These are phyloP conservation scores for Pouteria glomerata DNA, from an alignment of 148 eudicot species.

Conservation along the genomic window DNA sequence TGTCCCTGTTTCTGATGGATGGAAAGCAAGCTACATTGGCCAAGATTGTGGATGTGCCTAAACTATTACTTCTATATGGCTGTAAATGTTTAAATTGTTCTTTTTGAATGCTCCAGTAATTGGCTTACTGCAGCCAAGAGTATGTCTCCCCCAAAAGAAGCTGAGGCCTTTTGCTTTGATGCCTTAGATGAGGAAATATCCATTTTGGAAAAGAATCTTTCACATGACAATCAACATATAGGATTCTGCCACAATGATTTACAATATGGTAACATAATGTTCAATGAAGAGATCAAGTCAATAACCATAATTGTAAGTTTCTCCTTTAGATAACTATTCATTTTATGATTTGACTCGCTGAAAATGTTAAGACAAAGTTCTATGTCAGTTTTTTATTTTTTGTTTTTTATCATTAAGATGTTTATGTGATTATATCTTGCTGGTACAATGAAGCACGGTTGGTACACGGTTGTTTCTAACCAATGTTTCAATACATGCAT, in stretches of 20 bases:
- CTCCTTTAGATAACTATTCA: background rate
- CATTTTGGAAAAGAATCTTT: slow-evolving; percentile 46
- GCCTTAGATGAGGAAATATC: slow-evolving; percentile 57
- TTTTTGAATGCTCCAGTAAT: slow-evolving; percentile 35
- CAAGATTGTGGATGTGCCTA: background rate
- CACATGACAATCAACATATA: slow-evolving; percentile 30
- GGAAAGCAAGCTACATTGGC: background rate
- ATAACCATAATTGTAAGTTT: slow-evolving; percentile 84
- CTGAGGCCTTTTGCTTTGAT: slow-evolving; percentile 44
- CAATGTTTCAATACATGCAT: too few species aligned
- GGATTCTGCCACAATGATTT: slow-evolving; percentile 97
- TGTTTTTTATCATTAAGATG: background rate
- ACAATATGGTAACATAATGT: slow-evolving; percentile 96
- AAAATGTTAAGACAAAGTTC: background rate
- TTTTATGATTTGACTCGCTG: background rate
- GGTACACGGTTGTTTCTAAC: too few species aligned
- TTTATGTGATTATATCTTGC: background rate
- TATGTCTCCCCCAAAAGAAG: slow-evolving; percentile 53
- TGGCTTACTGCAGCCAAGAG: slow-evolving; percentile 59
- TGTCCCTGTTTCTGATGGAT: background rate
- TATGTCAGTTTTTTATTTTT: background rate
- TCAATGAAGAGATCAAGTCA: slow-evolving; percentile 62
- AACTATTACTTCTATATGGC: background rate
- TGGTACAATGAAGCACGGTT: background rate
- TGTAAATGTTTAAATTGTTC: background rate